Base-by-base conservation (phyloP, 805 yeast species). In the Sugiyamaella americana region DNA sequence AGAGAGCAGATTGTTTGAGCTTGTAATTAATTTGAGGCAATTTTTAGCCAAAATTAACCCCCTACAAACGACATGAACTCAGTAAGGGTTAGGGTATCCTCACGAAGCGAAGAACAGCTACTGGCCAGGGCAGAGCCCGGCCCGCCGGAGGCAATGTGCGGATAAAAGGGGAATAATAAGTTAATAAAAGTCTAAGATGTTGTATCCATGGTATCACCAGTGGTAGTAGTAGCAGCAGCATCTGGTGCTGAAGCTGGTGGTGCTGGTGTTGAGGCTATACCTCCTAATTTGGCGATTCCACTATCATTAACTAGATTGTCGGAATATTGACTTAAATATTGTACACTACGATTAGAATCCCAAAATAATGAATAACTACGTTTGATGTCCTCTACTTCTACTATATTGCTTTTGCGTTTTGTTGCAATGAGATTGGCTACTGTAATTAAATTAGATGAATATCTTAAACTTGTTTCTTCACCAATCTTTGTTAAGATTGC, bases 401-500 rank as follows among this genome's bases (percentile, higher is more conserved):
- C 89, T 22, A 68, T 63, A 41, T 71, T 69, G 41, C 80, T 72
- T 68, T 94, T 83, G 63, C 96, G 80, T 68, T 87, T 87, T 50
- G 77, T 69, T 3, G 97, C 84, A 52, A 91, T 76, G 63, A 87
- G 89, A 62, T 86, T 86, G 6, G 97, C 78, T 6, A 94, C 96
- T 11, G 96, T 76, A 49, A 93, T 83, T 65, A 93, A 76, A 67
- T 93, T 94, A 41, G 95, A 73, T 20, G 96, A 93, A 64, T 93
- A 93, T 61, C 99, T 80, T 58, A 93, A 75, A 63, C 94, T 82
- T 4, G 98, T 86, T 63, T 85, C 96, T 53, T 78, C 74, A 13
- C 96, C 96, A 52, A 89, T 87, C 62, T 87, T 85, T 20, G 98
- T 87, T 57, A 93, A 75, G 56, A 88, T 74, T 40, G 85, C 91